These are phyloP conservation scores for Sporopachydermia quercuum DNA, from an alignment of 805 yeast genomes.

Conservation along the genomic window DNA sequence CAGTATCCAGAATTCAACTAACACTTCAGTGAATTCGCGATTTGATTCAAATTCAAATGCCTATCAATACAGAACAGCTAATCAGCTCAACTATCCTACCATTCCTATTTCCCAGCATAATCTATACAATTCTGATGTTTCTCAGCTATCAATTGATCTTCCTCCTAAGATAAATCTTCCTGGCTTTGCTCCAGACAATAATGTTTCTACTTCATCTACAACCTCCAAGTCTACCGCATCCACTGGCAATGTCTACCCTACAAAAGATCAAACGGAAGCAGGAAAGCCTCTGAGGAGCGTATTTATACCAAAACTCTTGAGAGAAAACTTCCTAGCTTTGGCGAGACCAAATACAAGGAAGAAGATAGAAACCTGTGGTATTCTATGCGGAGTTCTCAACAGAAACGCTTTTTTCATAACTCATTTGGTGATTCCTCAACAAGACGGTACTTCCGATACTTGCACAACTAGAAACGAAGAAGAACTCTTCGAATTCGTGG, in stretches of 20 bases:
- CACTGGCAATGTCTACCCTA: conserved; percentile 20
- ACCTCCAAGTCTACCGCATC: background rate
- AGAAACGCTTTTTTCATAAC: conserved; percentile 51
- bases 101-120: conserved; percentile 2
- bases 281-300: conserved; percentile 39
- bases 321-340: conserved; percentile 27
- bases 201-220: conserved; percentile 1
- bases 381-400: conserved; percentile 45
- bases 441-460: conserved; percentile 46
- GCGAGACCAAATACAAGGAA: conserved; percentile 34
- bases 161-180: conserved; percentile 5
- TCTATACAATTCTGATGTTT: conserved; percentile 3
- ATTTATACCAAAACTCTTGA: conserved; percentile 32
- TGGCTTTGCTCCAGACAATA: background rate
- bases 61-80: background rate
- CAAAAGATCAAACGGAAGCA: conserved; percentile 34
- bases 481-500: conserved; percentile 38
- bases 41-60: background rate
- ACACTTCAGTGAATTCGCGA: no score
- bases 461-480: conserved; percentile 51
- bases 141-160: conserved; percentile 4
- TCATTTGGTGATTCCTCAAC: conserved; percentile 46
- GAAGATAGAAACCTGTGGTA: conserved; percentile 52
- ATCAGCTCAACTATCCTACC: conserved; percentile 1
- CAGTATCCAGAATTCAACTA: no score